Conservation (phyloP, 306 rosid species). For the Styphnolobium japonicum region DNA sequence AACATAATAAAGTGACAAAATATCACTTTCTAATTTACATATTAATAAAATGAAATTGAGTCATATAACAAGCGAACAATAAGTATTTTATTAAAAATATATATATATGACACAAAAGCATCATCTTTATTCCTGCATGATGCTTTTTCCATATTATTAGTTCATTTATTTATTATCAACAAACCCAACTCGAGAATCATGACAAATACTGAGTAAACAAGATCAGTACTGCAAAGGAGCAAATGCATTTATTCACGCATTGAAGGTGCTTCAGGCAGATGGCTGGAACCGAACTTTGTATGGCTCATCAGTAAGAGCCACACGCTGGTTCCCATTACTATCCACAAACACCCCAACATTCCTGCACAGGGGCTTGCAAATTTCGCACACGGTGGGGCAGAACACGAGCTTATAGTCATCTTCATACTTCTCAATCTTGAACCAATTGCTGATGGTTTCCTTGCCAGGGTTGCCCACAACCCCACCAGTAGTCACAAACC, state of each 20-base stretch:
- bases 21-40: too few relatives aligned
- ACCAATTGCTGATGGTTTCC: constrained; percentile 47
- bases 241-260: neutral
- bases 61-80: too few relatives aligned
- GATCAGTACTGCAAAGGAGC: neutral
- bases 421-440: constrained; percentile 62
- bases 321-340: constrained; percentile 22
- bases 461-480: constrained; percentile 49
- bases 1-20: too few relatives aligned
- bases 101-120: neutral
- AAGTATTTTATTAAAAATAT: neutral
- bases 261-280: neutral
- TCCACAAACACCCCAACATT: constrained; percentile 47
- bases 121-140: neutral
- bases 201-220: neutral
- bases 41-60: too few relatives aligned
- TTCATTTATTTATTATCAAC: neutral
- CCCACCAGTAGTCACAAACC: constrained; percentile 52
- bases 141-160: neutral
- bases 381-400: constrained; percentile 57
- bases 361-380: constrained; percentile 46
- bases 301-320: constrained; percentile 31
- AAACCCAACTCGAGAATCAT: neutral
- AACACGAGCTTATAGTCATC: constrained; percentile 51
- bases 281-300: constrained; percentile 38